phyloP scores from a whole-genome alignment of 768 basidiomycete species.

The Mycena galopus region DNA sequence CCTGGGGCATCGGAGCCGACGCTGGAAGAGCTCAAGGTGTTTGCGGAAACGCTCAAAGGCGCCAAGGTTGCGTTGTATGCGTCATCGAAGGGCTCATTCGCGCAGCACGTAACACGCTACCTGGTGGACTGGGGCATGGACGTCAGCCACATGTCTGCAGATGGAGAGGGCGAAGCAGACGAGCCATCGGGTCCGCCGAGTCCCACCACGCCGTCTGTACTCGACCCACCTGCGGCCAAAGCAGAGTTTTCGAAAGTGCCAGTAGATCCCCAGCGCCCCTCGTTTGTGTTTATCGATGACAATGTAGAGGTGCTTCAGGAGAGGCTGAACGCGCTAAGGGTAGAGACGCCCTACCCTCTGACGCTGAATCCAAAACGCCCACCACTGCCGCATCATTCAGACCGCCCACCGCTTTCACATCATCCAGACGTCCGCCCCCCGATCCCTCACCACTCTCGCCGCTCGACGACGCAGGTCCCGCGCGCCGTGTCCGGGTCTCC shows the following conservation, averaged over 20 bases:
- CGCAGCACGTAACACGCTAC: slow-evolving; percentile 93
- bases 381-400: slow-evolving; percentile 74
- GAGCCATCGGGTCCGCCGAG: slow-evolving; percentile 30
- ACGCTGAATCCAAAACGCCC: slow-evolving; percentile 70
- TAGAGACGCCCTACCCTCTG: slow-evolving; percentile 62
- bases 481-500: slow-evolving; percentile 56
- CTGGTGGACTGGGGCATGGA: slow-evolving; percentile 97
- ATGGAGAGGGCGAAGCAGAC: slow-evolving; percentile 59
- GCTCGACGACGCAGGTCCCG: slow-evolving; percentile 85
- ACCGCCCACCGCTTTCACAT: slow-evolving; percentile 78
- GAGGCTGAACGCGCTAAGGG: slow-evolving; percentile 76
- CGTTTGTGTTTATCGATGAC: slow-evolving; percentile 94
- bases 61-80: slow-evolving; percentile 89
- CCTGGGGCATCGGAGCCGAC: slow-evolving; percentile 74
- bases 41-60: slow-evolving; percentile 86
- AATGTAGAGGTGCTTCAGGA: slow-evolving; percentile 85
- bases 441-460: slow-evolving; percentile 79
- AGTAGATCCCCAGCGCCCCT: slow-evolving; percentile 42
- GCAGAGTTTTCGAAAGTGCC: slow-evolving; percentile 16
- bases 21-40: slow-evolving; percentile 80
- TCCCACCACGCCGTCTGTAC: slow-evolving; percentile 22
- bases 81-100: slow-evolving; percentile 88
- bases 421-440: slow-evolving; percentile 71
- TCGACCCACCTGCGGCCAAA: slow-evolving; percentile 23
- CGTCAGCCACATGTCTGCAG: slow-evolving; percentile 81